These are phyloP conservation scores for Botryotinia convoluta DNA, from an alignment of 2,329 filamentous ascomycete genomes.

Conservation along the genomic window DNA sequence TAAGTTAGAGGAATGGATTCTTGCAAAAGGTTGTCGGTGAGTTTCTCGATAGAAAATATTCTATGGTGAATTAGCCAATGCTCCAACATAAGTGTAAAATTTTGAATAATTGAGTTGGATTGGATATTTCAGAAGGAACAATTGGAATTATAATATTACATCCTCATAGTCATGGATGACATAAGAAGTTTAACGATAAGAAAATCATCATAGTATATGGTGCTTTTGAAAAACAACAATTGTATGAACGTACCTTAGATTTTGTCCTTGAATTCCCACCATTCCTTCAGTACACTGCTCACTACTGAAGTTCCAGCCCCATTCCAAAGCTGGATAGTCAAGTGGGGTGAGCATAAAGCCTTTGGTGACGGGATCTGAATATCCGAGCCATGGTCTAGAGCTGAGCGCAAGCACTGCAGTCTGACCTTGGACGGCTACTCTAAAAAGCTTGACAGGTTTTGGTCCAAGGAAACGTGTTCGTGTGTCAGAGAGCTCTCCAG, in stretches of 20 bases:
- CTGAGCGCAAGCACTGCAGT: conserved; percentile 86
- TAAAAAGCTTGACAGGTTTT: conserved; percentile 84
- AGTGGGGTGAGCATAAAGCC: conserved; percentile 90
- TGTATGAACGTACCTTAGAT: conserved; percentile 65
- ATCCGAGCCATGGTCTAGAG: conserved; percentile 93
- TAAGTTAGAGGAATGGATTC: conserved; percentile 84
- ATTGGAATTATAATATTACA: conserved; percentile 73
- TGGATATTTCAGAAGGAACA: conserved; percentile 85
- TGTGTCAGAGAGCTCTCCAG: conserved; percentile 92
- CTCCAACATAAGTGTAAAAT: not conserved
- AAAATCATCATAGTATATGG: conserved; percentile 42
- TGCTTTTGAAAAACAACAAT: conserved; percentile 19
- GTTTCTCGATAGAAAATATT: conserved; percentile 87
- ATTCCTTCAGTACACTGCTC: conserved; percentile 92
- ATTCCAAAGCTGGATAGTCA: conserved; percentile 83
- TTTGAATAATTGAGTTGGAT: conserved; percentile 25
- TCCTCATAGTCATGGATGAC: conserved; percentile 42
- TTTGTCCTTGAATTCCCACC: conserved; percentile 88
- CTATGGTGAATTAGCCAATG: conserved; percentile 47
- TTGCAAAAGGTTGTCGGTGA: conserved; percentile 82
- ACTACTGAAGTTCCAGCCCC: conserved; percentile 95
- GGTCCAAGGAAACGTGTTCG: conserved; percentile 91
- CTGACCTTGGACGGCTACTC: conserved; percentile 82
- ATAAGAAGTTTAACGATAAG: conserved; percentile 43
- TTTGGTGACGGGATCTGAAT: conserved; percentile 82